A percentile compares a stretch with the other conserved stretches of the same genome.
These are phyloP conservation scores for Penicillium fuscoglaucum DNA, from an alignment of 2,329 filamentous ascomycete genomes.

Conservation along the genomic window DNA sequence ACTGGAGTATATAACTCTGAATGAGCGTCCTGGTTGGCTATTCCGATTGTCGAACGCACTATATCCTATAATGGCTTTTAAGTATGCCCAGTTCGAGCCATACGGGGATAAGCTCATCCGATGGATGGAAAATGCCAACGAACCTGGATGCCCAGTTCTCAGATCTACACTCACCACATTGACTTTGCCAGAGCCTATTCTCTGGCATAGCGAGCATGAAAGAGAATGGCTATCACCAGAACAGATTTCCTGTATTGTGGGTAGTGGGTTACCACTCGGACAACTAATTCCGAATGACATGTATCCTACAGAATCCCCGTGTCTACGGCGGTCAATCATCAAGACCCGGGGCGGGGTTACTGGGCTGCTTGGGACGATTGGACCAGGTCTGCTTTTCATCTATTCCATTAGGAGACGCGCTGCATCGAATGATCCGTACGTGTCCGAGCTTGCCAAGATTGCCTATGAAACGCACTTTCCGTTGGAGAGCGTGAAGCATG, in stretches of 20 bases:
- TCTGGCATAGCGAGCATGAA: not conserved
- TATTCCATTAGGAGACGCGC: not conserved
- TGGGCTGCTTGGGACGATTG: not conserved
- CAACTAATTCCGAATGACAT: not conserved
- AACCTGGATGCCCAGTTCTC: not conserved
- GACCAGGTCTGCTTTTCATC: not conserved
- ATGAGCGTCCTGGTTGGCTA: not conserved
- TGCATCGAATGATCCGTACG: not conserved
- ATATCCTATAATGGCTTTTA: not conserved
- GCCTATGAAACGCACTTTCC: not conserved
- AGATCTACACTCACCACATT: not conserved
- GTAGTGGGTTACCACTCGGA: not conserved
- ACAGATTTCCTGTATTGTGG: not conserved
- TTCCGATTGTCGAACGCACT: too few species aligned
- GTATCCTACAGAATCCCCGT: not conserved
- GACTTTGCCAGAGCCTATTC: not conserved
- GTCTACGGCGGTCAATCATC: not conserved
- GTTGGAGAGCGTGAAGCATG: not conserved
- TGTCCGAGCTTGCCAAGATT: not conserved
- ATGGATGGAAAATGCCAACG: not conserved
- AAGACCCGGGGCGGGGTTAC: not conserved
- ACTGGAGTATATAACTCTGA: not conserved
- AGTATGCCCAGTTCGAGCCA: not conserved
- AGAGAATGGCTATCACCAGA: not conserved
- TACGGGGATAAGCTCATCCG: not conserved